Conservation (phyloP, 116 monocot genomes). For the Dioscorea cayenensis region DNA sequence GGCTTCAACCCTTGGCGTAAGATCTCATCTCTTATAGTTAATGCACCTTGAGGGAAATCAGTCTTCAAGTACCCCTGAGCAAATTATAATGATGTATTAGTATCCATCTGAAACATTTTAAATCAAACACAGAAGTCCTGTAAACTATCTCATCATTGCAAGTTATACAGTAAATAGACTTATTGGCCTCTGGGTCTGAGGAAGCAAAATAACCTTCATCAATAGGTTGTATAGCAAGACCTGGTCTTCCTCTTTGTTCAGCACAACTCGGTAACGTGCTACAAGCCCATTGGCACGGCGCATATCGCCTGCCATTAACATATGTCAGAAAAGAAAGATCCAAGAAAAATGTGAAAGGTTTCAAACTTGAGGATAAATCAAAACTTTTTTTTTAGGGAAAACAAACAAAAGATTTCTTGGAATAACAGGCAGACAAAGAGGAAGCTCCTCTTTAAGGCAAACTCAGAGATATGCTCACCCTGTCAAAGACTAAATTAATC, state of each 20-base stretch:
- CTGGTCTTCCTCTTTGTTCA: slow-evolving; percentile 46
- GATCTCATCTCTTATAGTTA: slow-evolving; percentile 81
- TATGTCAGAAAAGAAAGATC: not conserved
- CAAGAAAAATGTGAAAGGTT: not conserved
- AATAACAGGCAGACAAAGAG: not conserved
- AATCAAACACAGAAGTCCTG: not conserved
- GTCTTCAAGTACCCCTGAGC: slow-evolving; percentile 66
- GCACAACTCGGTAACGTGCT: slow-evolving; percentile 55
- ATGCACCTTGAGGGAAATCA: slow-evolving; percentile 68
- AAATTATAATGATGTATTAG: not conserved
- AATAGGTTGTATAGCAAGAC: slow-evolving; percentile 71
- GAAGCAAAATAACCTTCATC: slow-evolving; percentile 53
- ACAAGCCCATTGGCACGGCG: slow-evolving; percentile 83
- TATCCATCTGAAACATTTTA: not conserved
- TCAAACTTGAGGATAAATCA: not conserved
- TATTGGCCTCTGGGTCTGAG: not conserved
- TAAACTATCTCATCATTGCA: not conserved
- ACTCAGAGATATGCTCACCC: not conserved
- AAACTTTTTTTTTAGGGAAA: not conserved
- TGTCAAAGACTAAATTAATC: too few relatives aligned
- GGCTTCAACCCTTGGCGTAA: slow-evolving; percentile 68
- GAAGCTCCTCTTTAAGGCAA: not conserved
- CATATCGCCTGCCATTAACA: slow-evolving; percentile 60
- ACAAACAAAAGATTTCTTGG: not conserved
- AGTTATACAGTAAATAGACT: not conserved